These are phyloP conservation scores for Chlamydomonas reinhardtii DNA, from an alignment of 163 green algal genomes.

Conservation along the genomic window DNA sequence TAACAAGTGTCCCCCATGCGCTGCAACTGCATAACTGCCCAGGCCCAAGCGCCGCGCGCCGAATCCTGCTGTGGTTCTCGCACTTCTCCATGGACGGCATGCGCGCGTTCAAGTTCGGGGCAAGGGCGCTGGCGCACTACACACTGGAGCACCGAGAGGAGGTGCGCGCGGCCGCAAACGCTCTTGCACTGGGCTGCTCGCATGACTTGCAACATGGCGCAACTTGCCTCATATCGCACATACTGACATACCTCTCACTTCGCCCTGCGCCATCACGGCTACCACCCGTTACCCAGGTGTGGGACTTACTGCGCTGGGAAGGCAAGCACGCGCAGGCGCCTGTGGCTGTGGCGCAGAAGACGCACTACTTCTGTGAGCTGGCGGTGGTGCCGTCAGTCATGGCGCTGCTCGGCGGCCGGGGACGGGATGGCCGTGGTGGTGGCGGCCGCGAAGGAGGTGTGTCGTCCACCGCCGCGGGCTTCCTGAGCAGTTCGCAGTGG, in stretches of 20 bases:
- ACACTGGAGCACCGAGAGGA: constrained; percentile 54
- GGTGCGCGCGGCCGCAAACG: not conserved
- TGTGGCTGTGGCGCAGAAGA: constrained; percentile 74
- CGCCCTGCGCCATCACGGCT: too few species aligned
- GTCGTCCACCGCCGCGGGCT: not conserved
- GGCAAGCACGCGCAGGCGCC: constrained; percentile 73
- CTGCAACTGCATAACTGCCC: not conserved
- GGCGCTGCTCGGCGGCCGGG: constrained; percentile 3
- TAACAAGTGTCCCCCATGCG: too few species aligned
- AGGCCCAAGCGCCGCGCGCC: constrained; percentile 6
- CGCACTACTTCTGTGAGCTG: constrained; percentile 83
- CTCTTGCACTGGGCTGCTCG: too few species aligned
- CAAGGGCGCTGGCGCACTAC: constrained; percentile 63
- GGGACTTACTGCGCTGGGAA: constrained; percentile 65
- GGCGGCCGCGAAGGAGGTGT: too few species aligned
- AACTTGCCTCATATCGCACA: too few species aligned
- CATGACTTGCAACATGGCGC: too few species aligned
- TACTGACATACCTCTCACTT: too few species aligned
- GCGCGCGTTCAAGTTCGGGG: constrained; percentile 60
- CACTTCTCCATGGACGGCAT: constrained; percentile 62
- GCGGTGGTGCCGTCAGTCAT: constrained; percentile 55
- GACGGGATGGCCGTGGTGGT: too few species aligned
- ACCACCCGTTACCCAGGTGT: constrained; percentile 15
- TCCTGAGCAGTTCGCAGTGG: constrained; percentile 51
- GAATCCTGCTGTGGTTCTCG: constrained; percentile 65